Base-by-base conservation (phyloP, 2,329 filamentous ascomycete genomes). In the Penicillium sp. region DNA sequence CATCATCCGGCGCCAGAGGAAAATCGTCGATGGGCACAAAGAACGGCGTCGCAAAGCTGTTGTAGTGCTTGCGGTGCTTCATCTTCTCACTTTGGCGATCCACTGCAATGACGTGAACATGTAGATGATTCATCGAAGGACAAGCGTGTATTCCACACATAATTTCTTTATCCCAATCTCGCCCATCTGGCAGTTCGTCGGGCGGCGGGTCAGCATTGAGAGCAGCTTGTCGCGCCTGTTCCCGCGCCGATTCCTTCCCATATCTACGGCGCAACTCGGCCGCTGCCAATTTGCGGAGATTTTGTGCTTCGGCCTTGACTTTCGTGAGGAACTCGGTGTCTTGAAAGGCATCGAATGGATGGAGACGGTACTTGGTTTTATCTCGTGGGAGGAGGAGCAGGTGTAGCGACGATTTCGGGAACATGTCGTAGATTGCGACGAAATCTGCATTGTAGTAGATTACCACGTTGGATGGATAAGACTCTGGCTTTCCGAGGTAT, bases 101-200 rank as follows among this genome's bases (percentile, higher is more conserved):
- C 16, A 83, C 78, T 35, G 88, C 90, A 51, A 97, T 74, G 27
- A 97, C 84, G 70, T 99, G 94, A 4, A 97, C 79, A 72, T 99
- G 94, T 48, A 97, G 69, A 69, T 97, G 90, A 57, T 83, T 86
- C 94, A 99, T 97, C 50, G 87, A 92, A 3, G 94, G 94, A 60
- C 87, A 84, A 3, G 90, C 88, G 73, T 99, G 94, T 7, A 96
- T 81, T 13, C 94, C 94, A 18, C 85, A 81, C 44, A 83, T 81
- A 44, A 97, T 80, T 24, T 94, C 90, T 11, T 76, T 74, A 36
- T 76, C 73, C 89, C 91, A 97, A 72, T 96, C 85, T 22, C 92
- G 80, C 0, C 91, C 92, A 0, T 66, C 56, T 0, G 91, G 91
- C 8, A 92, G 74, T 39, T 77, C 69, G n/a, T 74, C 71, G 20